Evolutionary conservation across 2,329 filamentous ascomycete species (phyloP).

Genomic region (Akanthomyces muscarius): DNA sequence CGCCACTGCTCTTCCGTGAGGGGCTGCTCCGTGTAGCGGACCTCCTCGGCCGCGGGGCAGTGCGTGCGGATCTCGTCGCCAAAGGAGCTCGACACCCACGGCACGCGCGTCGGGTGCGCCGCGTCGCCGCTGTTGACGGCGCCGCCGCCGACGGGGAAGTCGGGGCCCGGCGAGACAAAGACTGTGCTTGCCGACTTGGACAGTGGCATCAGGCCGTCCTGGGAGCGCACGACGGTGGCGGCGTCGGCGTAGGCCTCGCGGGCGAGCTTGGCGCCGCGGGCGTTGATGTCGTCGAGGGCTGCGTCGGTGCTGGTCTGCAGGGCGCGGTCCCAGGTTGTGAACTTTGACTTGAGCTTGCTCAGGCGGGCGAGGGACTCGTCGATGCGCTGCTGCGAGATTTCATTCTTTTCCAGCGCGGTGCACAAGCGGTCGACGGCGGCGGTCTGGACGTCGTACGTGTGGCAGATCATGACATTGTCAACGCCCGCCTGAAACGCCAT

Average conservation of each 20-base stretch:
- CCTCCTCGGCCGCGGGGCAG: slow-evolving; percentile 19
- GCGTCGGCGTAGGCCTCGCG: slow-evolving; percentile 22
- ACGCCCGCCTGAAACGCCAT: slow-evolving; percentile 26
- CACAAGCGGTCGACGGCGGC: slow-evolving; percentile 25
- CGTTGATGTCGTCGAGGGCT: slow-evolving; percentile 20
- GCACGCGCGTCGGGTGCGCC: slow-evolving; percentile 23
- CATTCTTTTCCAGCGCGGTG: slow-evolving; percentile 20
- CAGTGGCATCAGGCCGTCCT: slow-evolving; percentile 20
- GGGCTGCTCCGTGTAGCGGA: slow-evolving; percentile 22
- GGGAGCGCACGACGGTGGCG: slow-evolving; percentile 22
- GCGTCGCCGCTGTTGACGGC: slow-evolving; percentile 22
- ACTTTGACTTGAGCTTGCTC: slow-evolving; percentile 21
- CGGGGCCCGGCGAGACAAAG: slow-evolving; percentile 25
- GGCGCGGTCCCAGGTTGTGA: slow-evolving; percentile 24
- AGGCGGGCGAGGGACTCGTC: slow-evolving; percentile 23
- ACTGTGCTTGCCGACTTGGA: slow-evolving; percentile 20
- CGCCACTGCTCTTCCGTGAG: slow-evolving; percentile 22
- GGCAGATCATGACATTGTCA: slow-evolving; percentile 29
- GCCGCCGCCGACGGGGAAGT: slow-evolving; percentile 24
- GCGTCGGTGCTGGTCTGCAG: slow-evolving; percentile 16
- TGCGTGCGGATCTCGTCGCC: slow-evolving; percentile 21
- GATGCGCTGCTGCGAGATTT: slow-evolving; percentile 20
- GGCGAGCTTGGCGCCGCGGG: slow-evolving; percentile 20
- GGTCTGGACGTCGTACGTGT: slow-evolving; percentile 25
- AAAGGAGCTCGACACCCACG: slow-evolving; percentile 25